phyloP scores from a whole-genome alignment of 768 basidiomycete genomes.

The Mrakia frigida region DNA sequence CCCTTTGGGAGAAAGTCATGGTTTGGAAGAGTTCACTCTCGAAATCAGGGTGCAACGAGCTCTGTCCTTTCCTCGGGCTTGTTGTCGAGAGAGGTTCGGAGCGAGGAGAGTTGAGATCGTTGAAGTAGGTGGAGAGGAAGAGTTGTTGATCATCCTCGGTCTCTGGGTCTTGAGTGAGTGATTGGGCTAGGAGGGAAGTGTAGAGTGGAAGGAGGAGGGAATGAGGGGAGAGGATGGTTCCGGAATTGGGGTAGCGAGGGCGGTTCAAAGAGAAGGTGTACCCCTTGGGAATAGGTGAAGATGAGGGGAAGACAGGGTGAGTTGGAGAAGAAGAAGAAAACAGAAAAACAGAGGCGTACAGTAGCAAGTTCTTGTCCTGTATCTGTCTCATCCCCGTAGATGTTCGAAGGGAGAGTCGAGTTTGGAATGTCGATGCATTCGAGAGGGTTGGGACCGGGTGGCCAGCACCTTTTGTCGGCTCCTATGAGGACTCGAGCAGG shows the following conservation, averaged over 20 bases:
- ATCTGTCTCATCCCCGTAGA: conserved; percentile 7
- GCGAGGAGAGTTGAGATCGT: background rate
- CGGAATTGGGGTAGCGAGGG: conserved; percentile 17
- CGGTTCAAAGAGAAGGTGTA: conserved; percentile 19
- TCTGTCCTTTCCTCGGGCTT: background rate
- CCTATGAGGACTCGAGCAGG: background rate
- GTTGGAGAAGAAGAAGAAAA: background rate
- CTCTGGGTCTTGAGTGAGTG: background rate
- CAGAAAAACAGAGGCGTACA: background rate
- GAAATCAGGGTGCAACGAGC: background rate
- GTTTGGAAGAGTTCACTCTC: conserved; percentile 10
- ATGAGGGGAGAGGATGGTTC: conserved; percentile 14
- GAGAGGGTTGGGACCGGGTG: conserved; percentile 1
- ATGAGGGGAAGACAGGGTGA: background rate
- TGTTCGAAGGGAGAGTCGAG: background rate
- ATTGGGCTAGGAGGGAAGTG: background rate
- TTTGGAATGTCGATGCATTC: conserved; percentile 15
- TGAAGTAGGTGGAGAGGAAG: conserved; percentile 5
- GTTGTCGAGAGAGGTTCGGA: background rate
- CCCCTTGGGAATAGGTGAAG: background rate
- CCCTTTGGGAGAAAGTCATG: background rate
- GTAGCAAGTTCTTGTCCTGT: background rate
- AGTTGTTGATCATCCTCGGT: conserved; percentile 18
- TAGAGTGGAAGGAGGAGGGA: conserved; percentile 12
- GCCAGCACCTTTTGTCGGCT: conserved; percentile 22